These are phyloP conservation scores for Striga hermonthica DNA, from an alignment of 305 asterid genomes.

Conservation along the genomic window DNA sequence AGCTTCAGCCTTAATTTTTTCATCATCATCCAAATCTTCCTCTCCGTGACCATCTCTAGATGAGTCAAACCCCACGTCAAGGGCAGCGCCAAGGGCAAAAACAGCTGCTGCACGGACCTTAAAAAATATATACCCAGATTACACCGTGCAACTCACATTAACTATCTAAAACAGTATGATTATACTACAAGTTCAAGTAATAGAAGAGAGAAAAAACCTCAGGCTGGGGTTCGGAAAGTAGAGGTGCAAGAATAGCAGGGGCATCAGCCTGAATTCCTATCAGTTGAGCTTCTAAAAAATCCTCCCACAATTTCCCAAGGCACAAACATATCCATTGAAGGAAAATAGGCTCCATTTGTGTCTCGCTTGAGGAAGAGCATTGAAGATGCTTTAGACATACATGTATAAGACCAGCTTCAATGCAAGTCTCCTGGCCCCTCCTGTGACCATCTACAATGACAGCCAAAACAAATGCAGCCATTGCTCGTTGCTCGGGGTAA, in stretches of 20 bases:
- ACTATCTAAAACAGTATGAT: neutral
- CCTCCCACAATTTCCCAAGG: slow-evolving; percentile 97
- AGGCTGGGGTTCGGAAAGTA: slow-evolving; percentile 91
- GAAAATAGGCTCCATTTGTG: slow-evolving; percentile 86
- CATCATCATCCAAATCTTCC: slow-evolving; percentile 75
- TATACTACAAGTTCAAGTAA: neutral
- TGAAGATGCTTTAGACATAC: slow-evolving; percentile 91
- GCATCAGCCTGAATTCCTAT: slow-evolving; percentile 85
- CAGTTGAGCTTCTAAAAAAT: slow-evolving; percentile 80
- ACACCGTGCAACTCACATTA: slow-evolving; percentile 20
- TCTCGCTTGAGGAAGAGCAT: slow-evolving; percentile 66
- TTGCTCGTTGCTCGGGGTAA: slow-evolving; percentile 97
- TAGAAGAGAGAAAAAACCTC: slow-evolving; percentile 57
- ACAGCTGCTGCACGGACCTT: slow-evolving; percentile 98
- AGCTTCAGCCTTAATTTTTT: slow-evolving; percentile 76
- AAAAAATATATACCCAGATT: slow-evolving; percentile 30
- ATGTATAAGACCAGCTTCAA: slow-evolving; percentile 68
- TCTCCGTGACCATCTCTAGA: slow-evolving; percentile 81
- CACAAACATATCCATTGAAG: slow-evolving; percentile 99
- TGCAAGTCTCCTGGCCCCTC: slow-evolving; percentile 93
- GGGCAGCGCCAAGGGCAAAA: slow-evolving; percentile 85
- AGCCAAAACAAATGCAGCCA: slow-evolving; percentile 99
- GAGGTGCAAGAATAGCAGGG: slow-evolving; percentile 68
- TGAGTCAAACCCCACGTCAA: slow-evolving; percentile 77
- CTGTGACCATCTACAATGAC: slow-evolving; percentile 95